Percentiles rank a stretch among this genome's conserved stretches.
These are phyloP conservation scores for Medicago arabica DNA, from an alignment of 306 rosid genomes.

Conservation along the genomic window DNA sequence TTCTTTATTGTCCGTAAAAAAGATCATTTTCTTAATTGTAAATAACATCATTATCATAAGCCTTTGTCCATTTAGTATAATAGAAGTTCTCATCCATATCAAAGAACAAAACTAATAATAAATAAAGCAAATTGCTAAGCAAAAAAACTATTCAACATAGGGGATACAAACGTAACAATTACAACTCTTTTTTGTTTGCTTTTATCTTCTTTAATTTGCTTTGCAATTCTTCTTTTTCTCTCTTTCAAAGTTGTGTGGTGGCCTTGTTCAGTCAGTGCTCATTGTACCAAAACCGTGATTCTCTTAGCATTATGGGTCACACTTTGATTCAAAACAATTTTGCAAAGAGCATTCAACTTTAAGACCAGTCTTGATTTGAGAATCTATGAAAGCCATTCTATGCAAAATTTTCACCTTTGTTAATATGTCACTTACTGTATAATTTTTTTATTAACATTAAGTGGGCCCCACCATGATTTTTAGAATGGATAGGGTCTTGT, in stretches of 20 bases:
- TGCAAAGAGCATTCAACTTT: slow-evolving; percentile 59
- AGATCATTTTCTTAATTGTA: background rate
- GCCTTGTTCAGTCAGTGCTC: slow-evolving; percentile 46
- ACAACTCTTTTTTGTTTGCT: slow-evolving; percentile 42
- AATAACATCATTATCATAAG: background rate
- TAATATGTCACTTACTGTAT: slow-evolving; percentile 36
- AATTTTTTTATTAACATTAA: slow-evolving; percentile 30
- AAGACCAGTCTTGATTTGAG: slow-evolving; percentile 64
- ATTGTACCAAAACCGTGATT: slow-evolving; percentile 36
- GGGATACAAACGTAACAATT: slow-evolving; percentile 45
- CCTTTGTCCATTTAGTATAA: background rate
- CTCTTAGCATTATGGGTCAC: slow-evolving; percentile 46
- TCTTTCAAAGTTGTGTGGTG: slow-evolving; percentile 48
- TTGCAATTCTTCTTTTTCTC: slow-evolving; percentile 49
- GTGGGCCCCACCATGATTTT: slow-evolving; percentile 50
- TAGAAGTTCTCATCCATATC: slow-evolving; percentile 18
- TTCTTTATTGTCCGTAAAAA: no score
- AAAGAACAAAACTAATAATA: background rate
- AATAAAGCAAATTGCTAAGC: slow-evolving; percentile 46
- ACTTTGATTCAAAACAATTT: slow-evolving; percentile 51
- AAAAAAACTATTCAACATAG: slow-evolving; percentile 46
- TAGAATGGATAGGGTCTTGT: slow-evolving; percentile 34
- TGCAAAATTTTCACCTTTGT: slow-evolving; percentile 34
- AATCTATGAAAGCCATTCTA: slow-evolving; percentile 52
- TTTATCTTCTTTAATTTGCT: slow-evolving; percentile 61